Conservation (phyloP, 1,139 yeast genomes). For the Hansenula sp. region DNA sequence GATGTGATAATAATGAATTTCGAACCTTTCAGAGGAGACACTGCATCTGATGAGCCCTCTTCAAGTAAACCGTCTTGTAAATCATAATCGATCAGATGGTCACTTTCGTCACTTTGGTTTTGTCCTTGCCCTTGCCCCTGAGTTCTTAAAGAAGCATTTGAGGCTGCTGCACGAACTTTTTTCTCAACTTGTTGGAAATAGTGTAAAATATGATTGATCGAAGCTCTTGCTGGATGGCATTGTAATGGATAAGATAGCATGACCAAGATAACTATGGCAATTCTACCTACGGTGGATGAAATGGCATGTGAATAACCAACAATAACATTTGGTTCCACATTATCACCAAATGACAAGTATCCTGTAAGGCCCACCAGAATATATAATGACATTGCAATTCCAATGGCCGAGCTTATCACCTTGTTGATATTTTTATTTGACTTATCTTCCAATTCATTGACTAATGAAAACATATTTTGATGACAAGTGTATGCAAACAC, state of each 20-base stretch:
- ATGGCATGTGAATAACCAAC: slow-evolving; percentile 63
- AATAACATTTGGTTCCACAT: slow-evolving; percentile 64
- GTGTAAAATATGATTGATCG: slow-evolving; percentile 64
- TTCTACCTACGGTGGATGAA: slow-evolving; percentile 62
- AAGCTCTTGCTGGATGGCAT: slow-evolving; percentile 76
- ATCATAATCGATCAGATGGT: slow-evolving; percentile 10
- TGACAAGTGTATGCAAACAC: slow-evolving; percentile 82
- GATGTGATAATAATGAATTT: slow-evolving; percentile 66
- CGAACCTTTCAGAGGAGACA: slow-evolving; percentile 30
- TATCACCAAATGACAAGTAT: slow-evolving; percentile 65
- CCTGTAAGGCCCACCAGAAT: slow-evolving; percentile 64
- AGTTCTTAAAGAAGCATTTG: slow-evolving; percentile 1
- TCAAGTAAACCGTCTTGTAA: slow-evolving; percentile 27
- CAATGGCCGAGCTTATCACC: slow-evolving; percentile 53
- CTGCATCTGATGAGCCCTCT: slow-evolving; percentile 25
- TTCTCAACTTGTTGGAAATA: slow-evolving; percentile 28
- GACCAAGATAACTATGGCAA: slow-evolving; percentile 68
- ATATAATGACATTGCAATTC: slow-evolving; percentile 56
- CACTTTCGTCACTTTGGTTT: slow-evolving; percentile 8
- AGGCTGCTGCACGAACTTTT: slow-evolving; percentile 9
- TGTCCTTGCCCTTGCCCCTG: slow-evolving; percentile 2
- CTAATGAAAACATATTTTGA: slow-evolving; percentile 74
- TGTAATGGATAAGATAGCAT: slow-evolving; percentile 70
- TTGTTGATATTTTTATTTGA: slow-evolving; percentile 49
- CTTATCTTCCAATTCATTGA: slow-evolving; percentile 58